Conservation (phyloP, 371 early-diverging fungal genomes). For the Capniomyces stellatus region DNA sequence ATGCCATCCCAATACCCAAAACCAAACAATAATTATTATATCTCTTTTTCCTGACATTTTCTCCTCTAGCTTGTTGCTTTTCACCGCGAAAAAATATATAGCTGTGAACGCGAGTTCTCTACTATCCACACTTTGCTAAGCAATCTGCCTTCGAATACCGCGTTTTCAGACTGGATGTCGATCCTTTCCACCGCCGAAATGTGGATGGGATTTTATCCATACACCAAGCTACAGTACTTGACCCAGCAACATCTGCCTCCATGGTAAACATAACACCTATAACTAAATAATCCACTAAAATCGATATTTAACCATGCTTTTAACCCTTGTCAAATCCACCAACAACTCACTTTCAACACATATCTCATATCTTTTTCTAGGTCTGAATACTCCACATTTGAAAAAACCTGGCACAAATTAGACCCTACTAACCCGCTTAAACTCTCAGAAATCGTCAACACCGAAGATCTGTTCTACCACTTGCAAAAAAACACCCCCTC, state of each 20-base stretch:
- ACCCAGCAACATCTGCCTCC: conserved; percentile 10
- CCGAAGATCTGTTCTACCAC: not conserved
- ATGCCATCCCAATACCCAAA: too few species aligned
- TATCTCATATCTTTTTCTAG: too few species aligned
- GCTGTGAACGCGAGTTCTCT: conserved; percentile 18
- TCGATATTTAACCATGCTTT: too few species aligned
- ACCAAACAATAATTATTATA: too few species aligned
- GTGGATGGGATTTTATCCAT: conserved; percentile 13
- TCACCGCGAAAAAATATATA: conserved; percentile 6
- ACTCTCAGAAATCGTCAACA: not conserved
- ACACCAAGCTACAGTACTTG: conserved; percentile 16
- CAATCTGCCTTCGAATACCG: conserved; percentile 7
- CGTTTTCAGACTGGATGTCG: conserved; percentile 7
- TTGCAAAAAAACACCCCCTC: not conserved
- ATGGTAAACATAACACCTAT: not conserved
- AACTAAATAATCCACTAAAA: not conserved
- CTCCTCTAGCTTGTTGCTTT: not conserved
- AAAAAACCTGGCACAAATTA: not conserved
- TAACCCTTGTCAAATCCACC: too few species aligned
- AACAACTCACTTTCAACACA: too few species aligned
- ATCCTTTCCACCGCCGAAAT: conserved; percentile 13
- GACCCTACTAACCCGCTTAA: not conserved
- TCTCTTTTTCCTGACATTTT: not conserved
- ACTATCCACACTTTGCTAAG: conserved; percentile 13
- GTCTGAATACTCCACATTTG: not conserved